Evolutionary conservation across 2,329 filamentous ascomycete genomes (phyloP), one percentile per base, ranked within the genome.

Genomic region (Pyrenophora graminea): DNA sequence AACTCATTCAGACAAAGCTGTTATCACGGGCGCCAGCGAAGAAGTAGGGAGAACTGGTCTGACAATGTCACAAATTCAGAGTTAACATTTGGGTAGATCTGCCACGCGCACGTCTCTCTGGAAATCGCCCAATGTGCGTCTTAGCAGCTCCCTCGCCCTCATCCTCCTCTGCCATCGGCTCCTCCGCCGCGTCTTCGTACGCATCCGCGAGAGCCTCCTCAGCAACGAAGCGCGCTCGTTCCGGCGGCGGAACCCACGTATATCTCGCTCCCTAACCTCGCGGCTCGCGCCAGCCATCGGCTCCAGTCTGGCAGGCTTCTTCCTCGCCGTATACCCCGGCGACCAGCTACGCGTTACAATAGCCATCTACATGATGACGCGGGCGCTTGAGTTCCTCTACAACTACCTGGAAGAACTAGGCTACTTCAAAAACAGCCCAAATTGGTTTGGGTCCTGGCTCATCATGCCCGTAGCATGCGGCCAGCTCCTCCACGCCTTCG

Each of bases 121-220:
- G 59, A 77, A 75, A 55, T 90, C 87, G 0, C 80, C 86, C 0
- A 88, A 89, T 19, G 78, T 94, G 43, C 84, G 91, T 48, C 80
- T 96, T 8, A 93, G 91, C 0, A 79, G 92, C 7, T 94, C 91
- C 0, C 81, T 97, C 12, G 92, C 91, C 13, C 83, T 89, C 2
- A 91, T 97, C 57, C 82, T 97, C 17, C 84, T 97, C 37, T 84
- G 96, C 55, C 94, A 99, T 72, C 86, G 94, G 25, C 80, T 96
- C 1, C 85, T 97, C 21, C 91, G 93, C 76, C 90, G 93, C 52
- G 96, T 97, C 79, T 89, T 97, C 64, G 83, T 84, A 21, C 85
- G 90, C 23, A 78, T 97, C 37, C 87, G 93, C 40, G 80, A 83
- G 1, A 90, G 91, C 58, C 80, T 99, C 3, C 84, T 95, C 36